Base-by-base conservation (phyloP, 2,329 filamentous ascomycete genomes). In the Fusarium oxysporum region DNA sequence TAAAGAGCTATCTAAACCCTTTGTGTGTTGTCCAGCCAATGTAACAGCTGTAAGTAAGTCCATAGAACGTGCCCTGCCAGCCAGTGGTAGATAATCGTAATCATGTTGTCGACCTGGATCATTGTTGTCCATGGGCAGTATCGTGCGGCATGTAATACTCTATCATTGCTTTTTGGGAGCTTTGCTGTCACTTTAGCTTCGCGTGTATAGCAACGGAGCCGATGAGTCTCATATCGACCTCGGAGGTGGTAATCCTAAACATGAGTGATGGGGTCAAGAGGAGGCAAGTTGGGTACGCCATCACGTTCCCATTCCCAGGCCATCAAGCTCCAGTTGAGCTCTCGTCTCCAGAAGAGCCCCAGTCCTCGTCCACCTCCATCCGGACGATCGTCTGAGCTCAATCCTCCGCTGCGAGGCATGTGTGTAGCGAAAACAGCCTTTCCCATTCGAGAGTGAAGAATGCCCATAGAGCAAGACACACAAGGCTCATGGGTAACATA, bases 401-500 rank as follows among this genome's bases (percentile, higher is more conserved):
- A 86, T 47, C 94, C 95, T 55, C 96, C 96, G 17, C 93, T 97
- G 71, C 90, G 84, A 51, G 89, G 88, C 92, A 97, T 96, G 62
- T 93, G 89, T 70, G 91, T 87, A 71, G 90, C 90, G 82, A 97
- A 97, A 43, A 97, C 88, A 57, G 95, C 93, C 59, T 92, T 91
- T 48, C 93, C 92, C 87, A 99, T 97, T 56, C 96, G 90, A 13
- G 96, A 98, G 80, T 98, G 95, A 28, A 98, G 87, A 76, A 98
- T 92, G 3, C 94, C 96, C 96, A 98, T 98, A 40, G 93, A 94
- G 83, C 96, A 99, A 89, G 97, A 97, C 68, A 97, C 89, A 80
- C 96, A 99, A 9, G 96, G 96, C 83, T 99, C 96, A 79, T 98
- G 95, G 5, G 95, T 97, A 68, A 97, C 87, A 83, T 98, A 98